These are phyloP conservation scores for Yamadazyma triangularis DNA, from an alignment of 1,139 yeast species.

Conservation along the genomic window DNA sequence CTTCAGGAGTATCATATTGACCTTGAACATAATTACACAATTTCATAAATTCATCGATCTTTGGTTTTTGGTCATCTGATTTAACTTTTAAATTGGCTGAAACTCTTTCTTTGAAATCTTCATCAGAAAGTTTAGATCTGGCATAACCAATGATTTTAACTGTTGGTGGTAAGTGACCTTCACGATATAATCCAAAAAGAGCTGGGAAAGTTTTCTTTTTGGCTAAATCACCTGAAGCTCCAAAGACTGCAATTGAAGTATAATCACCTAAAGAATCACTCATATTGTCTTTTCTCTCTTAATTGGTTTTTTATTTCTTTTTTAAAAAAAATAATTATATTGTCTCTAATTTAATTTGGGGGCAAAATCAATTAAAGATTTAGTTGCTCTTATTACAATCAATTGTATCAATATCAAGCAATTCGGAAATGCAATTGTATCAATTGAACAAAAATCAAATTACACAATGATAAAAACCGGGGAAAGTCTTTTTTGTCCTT, in stretches of 20 bases:
- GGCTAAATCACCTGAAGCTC: constrained; percentile 97
- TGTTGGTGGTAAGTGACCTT: constrained; percentile 69
- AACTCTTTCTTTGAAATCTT: constrained; percentile 65
- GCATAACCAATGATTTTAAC: constrained; percentile 89
- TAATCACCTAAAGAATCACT: constrained; percentile 48
- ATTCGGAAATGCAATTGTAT: too few species aligned
- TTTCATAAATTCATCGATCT: constrained; percentile 60
- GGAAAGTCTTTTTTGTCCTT: too few species aligned
- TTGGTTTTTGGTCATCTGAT: constrained; percentile 39
- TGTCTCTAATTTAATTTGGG: not conserved
- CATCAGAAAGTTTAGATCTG: constrained; percentile 65
- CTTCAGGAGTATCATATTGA: constrained; percentile 74
- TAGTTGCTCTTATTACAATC: too few species aligned
- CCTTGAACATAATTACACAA: constrained; percentile 70
- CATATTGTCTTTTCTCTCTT: constrained; percentile 5
- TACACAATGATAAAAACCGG: too few species aligned
- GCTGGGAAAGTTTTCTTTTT: constrained; percentile 93
- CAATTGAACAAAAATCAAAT: too few species aligned
- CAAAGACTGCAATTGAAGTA: constrained; percentile 79
- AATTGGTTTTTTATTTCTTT: not conserved
- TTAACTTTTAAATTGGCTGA: constrained; percentile 58
- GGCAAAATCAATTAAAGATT: too few species aligned
- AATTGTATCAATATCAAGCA: too few species aligned
- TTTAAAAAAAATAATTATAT: too few species aligned
- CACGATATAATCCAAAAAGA: constrained; percentile 65